A percentile compares a stretch with the other conserved stretches of the same genome.
Conservation (phyloP, 2,329 filamentous ascomycete species). For the Pezicula radicicola region DNA sequence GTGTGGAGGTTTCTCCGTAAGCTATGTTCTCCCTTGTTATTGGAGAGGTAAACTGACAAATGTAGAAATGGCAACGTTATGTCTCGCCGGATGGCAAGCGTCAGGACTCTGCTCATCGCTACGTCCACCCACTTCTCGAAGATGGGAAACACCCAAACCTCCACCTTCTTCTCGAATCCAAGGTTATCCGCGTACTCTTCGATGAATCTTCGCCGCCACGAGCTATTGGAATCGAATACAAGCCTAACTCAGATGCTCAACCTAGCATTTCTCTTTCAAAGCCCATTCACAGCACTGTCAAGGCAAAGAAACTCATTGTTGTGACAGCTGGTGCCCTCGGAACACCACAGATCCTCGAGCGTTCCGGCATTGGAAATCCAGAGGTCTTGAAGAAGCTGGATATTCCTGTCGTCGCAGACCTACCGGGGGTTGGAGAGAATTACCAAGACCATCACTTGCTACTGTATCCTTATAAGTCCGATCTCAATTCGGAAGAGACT, state of each 20-base stretch:
- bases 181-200: conserved; percentile 53
- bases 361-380: conserved; percentile 57
- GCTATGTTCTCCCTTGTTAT: conserved; percentile 3
- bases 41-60: conserved; percentile 7
- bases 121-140: conserved; percentile 49
- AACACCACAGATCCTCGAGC: conserved; percentile 48
- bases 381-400: conserved; percentile 44
- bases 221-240: conserved; percentile 58
- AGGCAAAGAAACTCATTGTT: conserved; percentile 53
- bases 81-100: conserved; percentile 48
- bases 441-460: conserved; percentile 56
- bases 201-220: conserved; percentile 40
- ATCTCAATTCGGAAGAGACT: conserved; percentile 42
- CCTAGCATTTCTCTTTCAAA: conserved; percentile 25
- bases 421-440: conserved; percentile 50
- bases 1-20: conserved; percentile 30
- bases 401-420: conserved; percentile 41
- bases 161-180: conserved; percentile 54
- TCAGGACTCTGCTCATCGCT: conserved; percentile 55
- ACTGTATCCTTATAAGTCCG: conserved; percentile 49
- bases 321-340: conserved; percentile 36
- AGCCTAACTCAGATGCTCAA: conserved; percentile 43
- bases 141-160: conserved; percentile 52
- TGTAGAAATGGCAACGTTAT: conserved; percentile 44
- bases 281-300: conserved; percentile 33